phyloP scores from a whole-genome alignment of 192 early-diverging fungal species.

The Coemansia sp. region DNA sequence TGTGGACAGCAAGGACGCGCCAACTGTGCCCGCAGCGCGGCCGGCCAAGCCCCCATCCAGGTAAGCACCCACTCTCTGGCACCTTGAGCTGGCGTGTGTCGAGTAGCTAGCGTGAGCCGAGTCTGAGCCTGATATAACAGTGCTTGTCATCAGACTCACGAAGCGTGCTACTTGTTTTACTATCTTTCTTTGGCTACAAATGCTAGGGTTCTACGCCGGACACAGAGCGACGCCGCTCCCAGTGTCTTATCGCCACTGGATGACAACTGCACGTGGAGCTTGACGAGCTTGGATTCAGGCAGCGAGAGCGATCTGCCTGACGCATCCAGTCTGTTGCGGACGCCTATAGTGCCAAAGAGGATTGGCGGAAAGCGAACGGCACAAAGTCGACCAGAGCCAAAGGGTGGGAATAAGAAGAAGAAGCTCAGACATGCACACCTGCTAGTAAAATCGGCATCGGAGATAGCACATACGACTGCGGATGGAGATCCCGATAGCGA shows the following conservation, averaged over 20 bases:
- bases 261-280: background rate
- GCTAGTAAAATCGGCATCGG: slow-evolving; percentile 40
- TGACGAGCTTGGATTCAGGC: slow-evolving; percentile 10
- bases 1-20: background rate
- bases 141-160: background rate
- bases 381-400: background rate
- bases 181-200: background rate
- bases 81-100: background rate
- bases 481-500: slow-evolving; percentile 20
- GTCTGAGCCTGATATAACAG: background rate
- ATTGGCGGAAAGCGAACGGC: background rate
- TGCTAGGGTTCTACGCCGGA: slow-evolving; percentile 19
- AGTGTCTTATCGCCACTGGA: background rate
- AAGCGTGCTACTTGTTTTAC: background rate
- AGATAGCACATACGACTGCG: slow-evolving; percentile 1
- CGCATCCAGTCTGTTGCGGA: slow-evolving; percentile 31
- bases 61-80: background rate
- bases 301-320: slow-evolving; percentile 55
- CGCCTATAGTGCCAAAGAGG: background rate
- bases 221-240: slow-evolving; percentile 25
- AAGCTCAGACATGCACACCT: background rate
- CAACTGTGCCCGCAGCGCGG: background rate
- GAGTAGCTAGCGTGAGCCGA: background rate
- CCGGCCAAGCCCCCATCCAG: background rate
- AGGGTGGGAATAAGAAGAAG: background rate